Percentiles rank a stretch among this genome's conserved stretches.
Conservation (phyloP, 306 rosid genomes). For the Gillenia trifoliata region DNA sequence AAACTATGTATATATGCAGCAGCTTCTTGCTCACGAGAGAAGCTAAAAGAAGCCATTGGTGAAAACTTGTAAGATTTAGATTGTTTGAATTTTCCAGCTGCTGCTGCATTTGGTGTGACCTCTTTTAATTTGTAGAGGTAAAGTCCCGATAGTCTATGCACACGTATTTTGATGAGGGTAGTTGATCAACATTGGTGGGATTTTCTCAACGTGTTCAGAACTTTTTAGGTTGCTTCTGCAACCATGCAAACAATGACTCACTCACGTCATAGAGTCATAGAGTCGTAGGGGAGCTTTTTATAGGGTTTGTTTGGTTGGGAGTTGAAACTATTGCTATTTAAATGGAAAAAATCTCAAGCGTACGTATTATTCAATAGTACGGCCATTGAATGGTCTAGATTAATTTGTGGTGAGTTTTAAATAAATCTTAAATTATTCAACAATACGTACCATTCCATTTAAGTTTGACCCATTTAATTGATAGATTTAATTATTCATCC, state of each 20-base stretch:
- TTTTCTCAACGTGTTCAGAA: constrained; percentile 23
- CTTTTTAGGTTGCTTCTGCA: constrained; percentile 21
- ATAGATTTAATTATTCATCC: not conserved
- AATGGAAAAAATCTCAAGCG: no score
- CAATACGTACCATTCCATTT: no score
- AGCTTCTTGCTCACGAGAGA: constrained; percentile 4
- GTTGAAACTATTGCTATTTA: not conserved
- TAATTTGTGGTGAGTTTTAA: no score
- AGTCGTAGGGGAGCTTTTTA: not conserved
- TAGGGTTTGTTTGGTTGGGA: not conserved
- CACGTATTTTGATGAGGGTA: constrained; percentile 40
- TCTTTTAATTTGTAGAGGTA: not conserved
- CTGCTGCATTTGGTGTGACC: constrained; percentile 67
- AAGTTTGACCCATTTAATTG: no score
- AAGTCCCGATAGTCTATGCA: not conserved
- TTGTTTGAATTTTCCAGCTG: not conserved
- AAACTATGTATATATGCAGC: not conserved
- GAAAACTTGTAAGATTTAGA: constrained; percentile 38
- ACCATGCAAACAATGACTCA: constrained; percentile 3
- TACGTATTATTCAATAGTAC: no score
- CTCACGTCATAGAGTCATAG: not conserved
- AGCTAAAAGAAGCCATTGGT: not conserved
- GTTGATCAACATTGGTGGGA: constrained; percentile 52
- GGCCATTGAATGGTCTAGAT: no score
- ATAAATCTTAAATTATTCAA: no score